Conservation (phyloP, 257 asterid genomes). For the Coffea canephora region DNA sequence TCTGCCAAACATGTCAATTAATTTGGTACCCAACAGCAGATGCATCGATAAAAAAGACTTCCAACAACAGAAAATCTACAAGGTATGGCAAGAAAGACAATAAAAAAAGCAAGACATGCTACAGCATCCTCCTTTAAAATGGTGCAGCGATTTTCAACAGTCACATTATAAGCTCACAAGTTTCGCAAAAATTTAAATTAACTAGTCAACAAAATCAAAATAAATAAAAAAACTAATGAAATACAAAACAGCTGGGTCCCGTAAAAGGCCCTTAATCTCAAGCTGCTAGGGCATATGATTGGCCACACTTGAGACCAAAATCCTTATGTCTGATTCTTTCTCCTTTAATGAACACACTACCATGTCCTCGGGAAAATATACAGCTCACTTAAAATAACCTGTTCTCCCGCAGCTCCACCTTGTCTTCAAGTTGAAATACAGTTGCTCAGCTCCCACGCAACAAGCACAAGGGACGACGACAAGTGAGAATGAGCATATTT, state of each 20-base stretch:
- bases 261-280: constrained; percentile 27
- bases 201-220: constrained; percentile 37
- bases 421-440: constrained; percentile 3
- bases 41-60: background rate
- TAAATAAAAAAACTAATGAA: constrained; percentile 45
- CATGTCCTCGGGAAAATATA: constrained; percentile 45
- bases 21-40: background rate
- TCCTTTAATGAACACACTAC: constrained; percentile 39
- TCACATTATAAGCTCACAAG: constrained; percentile 49
- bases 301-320: constrained; percentile 42
- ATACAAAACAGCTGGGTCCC: constrained; percentile 50
- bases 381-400: constrained; percentile 37
- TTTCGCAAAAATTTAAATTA: constrained; percentile 35
- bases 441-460: constrained; percentile 14
- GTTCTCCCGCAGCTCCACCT: constrained; percentile 35
- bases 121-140: constrained; percentile 32
- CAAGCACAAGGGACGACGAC: background rate
- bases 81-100: background rate
- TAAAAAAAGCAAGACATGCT: constrained; percentile 11
- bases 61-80: background rate
- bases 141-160: constrained; percentile 23
- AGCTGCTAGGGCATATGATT: constrained; percentile 32
- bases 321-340: constrained; percentile 28
- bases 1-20: background rate
- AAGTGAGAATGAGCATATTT: constrained; percentile 28